Evolutionary conservation across 306 rosid genomes (phyloP), one percentile per base, ranked within the genome.

Genomic region (Canavalia gladiata): DNA sequence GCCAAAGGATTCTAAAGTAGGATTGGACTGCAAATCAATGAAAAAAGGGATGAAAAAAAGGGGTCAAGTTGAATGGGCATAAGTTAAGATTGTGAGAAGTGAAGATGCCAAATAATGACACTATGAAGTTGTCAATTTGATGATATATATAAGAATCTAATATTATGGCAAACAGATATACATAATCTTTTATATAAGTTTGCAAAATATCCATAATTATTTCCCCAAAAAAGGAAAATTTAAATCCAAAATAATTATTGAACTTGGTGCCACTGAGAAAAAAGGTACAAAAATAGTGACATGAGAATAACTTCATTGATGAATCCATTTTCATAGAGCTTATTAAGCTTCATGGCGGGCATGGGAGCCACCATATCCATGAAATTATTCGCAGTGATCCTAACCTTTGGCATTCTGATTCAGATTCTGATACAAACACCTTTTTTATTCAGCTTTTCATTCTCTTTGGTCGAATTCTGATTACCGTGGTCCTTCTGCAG

Each of bases 341-440:
- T 86, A 74, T 93, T 97, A 49, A 95, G 99, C 93, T 93, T 95
- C 88, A 90, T 89, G 89, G 97, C 84, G 35, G 97, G 99, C 92
- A 95, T 84, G 81, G 98, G 87, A 59, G 97, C 95, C 88, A 93
- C 99, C 99, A 95, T 95, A 88, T 95, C 99, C 99, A 95, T 95
- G 87, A 93, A 95, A 76, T 89, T 95, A 94, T 91, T 91, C 12
- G 98, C 98, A 55, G 93, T 90, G 84, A 91, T 91, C 86, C 91
- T 90, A 72, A 95, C 97, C 91, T 93, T 91, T 34, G 99, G 99
- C 99, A 95, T 95, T 86, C 64, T 90, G 86, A 84, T 18, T 18
- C 25, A 18, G 25, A 18, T 52, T 87, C 82, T 82, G 80, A 68
- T 33, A 18, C 79, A 51, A 55, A 37, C 9, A 30, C 37, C 41